A percentile compares a stretch with the other conserved stretches of the same genome.
Evolutionary conservation across 2,329 filamentous ascomycete genomes (phyloP).

Genomic region (Stagonosporopsis chrysanthemi): DNA sequence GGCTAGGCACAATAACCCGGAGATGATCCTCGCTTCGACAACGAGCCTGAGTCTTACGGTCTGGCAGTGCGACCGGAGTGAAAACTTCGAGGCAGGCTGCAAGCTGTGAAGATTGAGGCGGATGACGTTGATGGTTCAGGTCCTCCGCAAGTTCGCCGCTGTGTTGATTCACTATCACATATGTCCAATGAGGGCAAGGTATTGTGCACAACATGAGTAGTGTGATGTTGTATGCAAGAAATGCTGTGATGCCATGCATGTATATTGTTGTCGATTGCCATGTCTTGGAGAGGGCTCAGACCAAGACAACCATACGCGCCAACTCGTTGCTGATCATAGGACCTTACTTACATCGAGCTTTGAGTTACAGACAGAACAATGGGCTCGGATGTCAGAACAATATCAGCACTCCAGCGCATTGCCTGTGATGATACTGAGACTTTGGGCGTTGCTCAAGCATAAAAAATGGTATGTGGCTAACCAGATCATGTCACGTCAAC

Average conservation of each 20-base stretch:
- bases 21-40: neutral
- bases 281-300: neutral
- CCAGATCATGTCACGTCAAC: neutral
- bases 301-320: too few relatives aligned
- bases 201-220: conserved; percentile 1
- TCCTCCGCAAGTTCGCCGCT: neutral
- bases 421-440: neutral
- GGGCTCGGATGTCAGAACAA: neutral
- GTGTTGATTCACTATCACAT: neutral
- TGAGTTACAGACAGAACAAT: neutral
- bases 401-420: neutral
- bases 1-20: neutral
- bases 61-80: neutral
- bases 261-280: neutral
- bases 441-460: too few relatives aligned
- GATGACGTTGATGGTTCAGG: neutral
- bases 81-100: neutral
- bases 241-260: conserved; percentile 4
- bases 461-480: neutral
- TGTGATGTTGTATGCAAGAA: conserved; percentile 1
- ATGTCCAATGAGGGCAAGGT: neutral
- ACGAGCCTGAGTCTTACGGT: neutral
- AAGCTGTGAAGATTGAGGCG: neutral
- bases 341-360: too few relatives aligned
- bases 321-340: neutral